Percentiles rank a stretch among this genome's conserved stretches.
Evolutionary conservation across 192 early-diverging fungal genomes (phyloP).

Genomic region (Coemansia nantahalensis): DNA sequence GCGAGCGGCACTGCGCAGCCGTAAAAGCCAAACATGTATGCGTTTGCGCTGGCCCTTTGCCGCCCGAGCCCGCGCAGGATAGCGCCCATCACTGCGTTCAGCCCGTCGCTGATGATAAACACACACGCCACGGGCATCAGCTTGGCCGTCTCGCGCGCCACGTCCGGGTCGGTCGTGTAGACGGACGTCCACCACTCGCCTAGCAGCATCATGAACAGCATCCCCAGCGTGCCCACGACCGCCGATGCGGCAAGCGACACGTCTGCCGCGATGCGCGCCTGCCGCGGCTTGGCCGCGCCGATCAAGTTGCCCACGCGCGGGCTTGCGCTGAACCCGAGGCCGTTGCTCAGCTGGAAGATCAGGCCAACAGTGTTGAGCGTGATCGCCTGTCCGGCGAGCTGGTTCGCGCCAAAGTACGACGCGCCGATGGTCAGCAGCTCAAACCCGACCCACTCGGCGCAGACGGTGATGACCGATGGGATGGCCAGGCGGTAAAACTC

Average conservation of each 20-base stretch:
- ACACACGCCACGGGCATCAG: slow-evolving; percentile 72
- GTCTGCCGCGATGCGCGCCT: slow-evolving; percentile 59
- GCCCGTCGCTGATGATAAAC: slow-evolving; percentile 58
- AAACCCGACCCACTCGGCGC: slow-evolving; percentile 80
- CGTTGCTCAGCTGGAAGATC: slow-evolving; percentile 66
- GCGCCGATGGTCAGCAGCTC: slow-evolving; percentile 67
- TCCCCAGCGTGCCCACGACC: slow-evolving; percentile 38
- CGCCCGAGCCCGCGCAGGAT: slow-evolving; percentile 52
- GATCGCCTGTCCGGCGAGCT: slow-evolving; percentile 77
- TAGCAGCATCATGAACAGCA: slow-evolving; percentile 6
- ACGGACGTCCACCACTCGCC: slow-evolving; percentile 36
- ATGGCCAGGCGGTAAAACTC: slow-evolving; percentile 66
- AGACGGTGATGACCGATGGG: slow-evolving; percentile 78
- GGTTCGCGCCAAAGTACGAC: slow-evolving; percentile 68
- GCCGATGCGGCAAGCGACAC: slow-evolving; percentile 55
- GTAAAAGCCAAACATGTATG: slow-evolving; percentile 51
- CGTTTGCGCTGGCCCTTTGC: slow-evolving; percentile 44
- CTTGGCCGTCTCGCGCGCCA: slow-evolving; percentile 64
- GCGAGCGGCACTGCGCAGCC: slow-evolving; percentile 46
- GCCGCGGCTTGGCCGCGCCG: slow-evolving; percentile 55
- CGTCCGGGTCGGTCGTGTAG: slow-evolving; percentile 63
- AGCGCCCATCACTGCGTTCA: slow-evolving; percentile 56
- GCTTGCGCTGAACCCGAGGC: slow-evolving; percentile 68
- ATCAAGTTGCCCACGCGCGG: slow-evolving; percentile 78
- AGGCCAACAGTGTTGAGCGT: slow-evolving; percentile 66